Conservation (phyloP, 2,329 filamentous ascomycete species). For the Pyricularia sp. region DNA sequence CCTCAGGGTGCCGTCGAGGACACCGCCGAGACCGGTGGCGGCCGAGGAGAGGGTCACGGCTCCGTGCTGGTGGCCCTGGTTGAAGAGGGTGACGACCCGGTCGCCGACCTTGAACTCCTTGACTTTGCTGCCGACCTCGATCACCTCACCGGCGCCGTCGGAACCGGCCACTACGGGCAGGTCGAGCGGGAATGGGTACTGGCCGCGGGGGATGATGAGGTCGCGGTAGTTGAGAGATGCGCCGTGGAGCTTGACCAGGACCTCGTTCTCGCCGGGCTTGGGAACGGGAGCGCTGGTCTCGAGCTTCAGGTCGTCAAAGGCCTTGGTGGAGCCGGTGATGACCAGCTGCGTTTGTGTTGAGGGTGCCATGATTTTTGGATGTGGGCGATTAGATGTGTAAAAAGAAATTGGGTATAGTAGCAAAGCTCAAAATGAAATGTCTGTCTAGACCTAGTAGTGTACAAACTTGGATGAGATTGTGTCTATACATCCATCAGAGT, state of each 20-base stretch:
- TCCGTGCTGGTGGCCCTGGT: conserved; percentile 41
- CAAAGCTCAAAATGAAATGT: neutral
- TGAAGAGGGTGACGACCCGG: conserved; percentile 52
- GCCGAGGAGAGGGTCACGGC: conserved; percentile 23
- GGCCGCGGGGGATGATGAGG: conserved; percentile 37
- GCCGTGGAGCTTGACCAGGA: conserved; percentile 55
- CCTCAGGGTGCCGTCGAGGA: conserved; percentile 57
- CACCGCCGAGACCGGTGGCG: conserved; percentile 56
- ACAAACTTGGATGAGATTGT: neutral
- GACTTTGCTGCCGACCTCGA: conserved; percentile 40
- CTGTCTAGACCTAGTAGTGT: neutral
- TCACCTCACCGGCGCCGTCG: conserved; percentile 43
- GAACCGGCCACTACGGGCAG: conserved; percentile 38
- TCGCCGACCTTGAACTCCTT: conserved; percentile 41
- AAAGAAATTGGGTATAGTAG: neutral
- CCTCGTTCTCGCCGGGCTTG: conserved; percentile 57
- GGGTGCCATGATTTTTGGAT: neutral
- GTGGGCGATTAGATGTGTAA: neutral
- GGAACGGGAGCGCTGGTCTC: conserved; percentile 45
- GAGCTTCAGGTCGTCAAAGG: conserved; percentile 51
- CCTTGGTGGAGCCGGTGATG: conserved; percentile 37
- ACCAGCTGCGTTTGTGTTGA: conserved; percentile 47
- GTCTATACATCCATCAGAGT: neutral
- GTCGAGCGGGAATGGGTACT: conserved; percentile 33
- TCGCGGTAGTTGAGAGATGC: conserved; percentile 48